Conservation (phyloP, 1,284 basidiomycete species). For the Amylostereum areolatum region DNA sequence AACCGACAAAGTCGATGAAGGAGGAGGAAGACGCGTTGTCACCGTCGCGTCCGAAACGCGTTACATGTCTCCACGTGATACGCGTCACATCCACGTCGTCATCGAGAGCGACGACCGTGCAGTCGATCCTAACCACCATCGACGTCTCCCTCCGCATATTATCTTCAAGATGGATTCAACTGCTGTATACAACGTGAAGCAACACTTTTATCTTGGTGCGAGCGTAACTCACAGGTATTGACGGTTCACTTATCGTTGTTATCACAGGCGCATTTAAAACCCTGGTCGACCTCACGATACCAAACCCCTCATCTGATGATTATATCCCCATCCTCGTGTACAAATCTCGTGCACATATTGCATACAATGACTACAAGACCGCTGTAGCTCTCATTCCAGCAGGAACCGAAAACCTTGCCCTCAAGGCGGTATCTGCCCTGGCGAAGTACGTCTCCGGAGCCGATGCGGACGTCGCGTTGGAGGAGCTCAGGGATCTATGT, state of each 20-base stretch:
- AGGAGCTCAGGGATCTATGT: slow-evolving; percentile 78
- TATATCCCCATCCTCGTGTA: slow-evolving; percentile 67
- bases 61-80: not conserved
- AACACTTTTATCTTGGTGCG: slow-evolving; percentile 77
- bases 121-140: too few relatives aligned
- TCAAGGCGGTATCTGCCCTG: slow-evolving; percentile 69
- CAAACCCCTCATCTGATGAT: slow-evolving; percentile 58
- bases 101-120: too few relatives aligned
- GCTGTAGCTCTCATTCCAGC: slow-evolving; percentile 51
- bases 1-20: too few relatives aligned
- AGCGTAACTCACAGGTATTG: not conserved
- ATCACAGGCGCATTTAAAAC: slow-evolving; percentile 62
- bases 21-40: too few relatives aligned
- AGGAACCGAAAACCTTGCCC: slow-evolving; percentile 57
- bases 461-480: slow-evolving; percentile 57
- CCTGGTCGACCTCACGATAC: slow-evolving; percentile 46
- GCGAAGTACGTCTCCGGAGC: slow-evolving; percentile 55
- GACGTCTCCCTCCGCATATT: too few relatives aligned
- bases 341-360: slow-evolving; percentile 80
- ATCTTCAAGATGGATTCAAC: slow-evolving; percentile 62
- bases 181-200: slow-evolving; percentile 78
- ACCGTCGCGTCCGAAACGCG: not conserved
- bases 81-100: not conserved
- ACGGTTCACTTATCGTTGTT: not conserved
- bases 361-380: slow-evolving; percentile 56